Conservation (phyloP, 176 grass and related monocot genomes). For the Urochloa ruziziensis region DNA sequence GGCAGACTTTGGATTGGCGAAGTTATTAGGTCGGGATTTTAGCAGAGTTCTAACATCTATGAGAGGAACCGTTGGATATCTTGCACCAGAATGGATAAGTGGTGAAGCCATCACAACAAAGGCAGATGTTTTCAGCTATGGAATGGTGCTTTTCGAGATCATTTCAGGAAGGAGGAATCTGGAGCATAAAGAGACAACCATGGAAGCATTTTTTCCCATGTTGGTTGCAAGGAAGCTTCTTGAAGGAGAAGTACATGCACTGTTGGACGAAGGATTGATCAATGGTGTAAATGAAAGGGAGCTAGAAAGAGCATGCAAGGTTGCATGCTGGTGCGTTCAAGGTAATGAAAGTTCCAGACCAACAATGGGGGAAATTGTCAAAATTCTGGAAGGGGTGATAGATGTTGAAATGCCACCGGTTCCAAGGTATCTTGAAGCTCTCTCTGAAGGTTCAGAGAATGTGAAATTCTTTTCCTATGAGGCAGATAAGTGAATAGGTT, state of each 20-base stretch:
- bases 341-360: conserved; percentile 26
- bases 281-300: neutral
- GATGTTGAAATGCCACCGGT: conserved; percentile 23
- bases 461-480: conserved; percentile 1
- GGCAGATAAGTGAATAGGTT: neutral
- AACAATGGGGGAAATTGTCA: conserved; percentile 38
- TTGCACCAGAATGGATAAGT: conserved; percentile 46
- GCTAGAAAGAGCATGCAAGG: conserved; percentile 29
- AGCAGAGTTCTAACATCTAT: conserved; percentile 39
- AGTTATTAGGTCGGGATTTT: conserved; percentile 33
- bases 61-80: conserved; percentile 34
- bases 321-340: conserved; percentile 46
- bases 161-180: conserved; percentile 34
- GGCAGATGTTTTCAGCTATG: conserved; percentile 46
- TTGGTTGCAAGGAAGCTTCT: conserved; percentile 15
- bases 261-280: neutral
- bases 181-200: neutral
- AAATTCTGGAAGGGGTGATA: conserved; percentile 36
- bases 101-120: conserved; percentile 39
- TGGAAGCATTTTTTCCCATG: conserved; percentile 5
- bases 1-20: conserved; percentile 34
- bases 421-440: conserved; percentile 34
- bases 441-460: neutral
- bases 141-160: conserved; percentile 48
- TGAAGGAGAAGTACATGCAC: neutral